phyloP scores from a whole-genome alignment of 495 filamentous ascomycete genomes.

The Penicillium fimorum region DNA sequence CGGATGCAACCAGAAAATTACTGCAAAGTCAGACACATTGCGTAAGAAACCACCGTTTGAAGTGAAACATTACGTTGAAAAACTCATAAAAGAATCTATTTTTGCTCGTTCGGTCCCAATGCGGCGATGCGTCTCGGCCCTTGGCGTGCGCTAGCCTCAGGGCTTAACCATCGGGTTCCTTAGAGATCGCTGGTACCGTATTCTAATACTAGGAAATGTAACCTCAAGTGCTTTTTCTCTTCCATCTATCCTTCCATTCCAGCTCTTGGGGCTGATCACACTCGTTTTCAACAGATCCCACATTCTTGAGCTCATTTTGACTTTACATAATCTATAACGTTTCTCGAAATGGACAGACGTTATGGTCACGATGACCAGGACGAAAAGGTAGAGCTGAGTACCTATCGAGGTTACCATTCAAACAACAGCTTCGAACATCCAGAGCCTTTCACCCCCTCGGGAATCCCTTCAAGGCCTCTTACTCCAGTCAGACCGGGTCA shows the following conservation, averaged over 20 bases:
- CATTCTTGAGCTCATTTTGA: background rate
- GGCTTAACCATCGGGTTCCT: conserved; percentile 4
- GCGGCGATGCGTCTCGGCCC: conserved; percentile 2
- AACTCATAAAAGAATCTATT: conserved; percentile 1
- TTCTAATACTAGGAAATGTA: background rate
- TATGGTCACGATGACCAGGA: conserved; percentile 21
- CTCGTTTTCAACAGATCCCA: conserved; percentile 15
- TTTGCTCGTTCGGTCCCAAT: background rate
- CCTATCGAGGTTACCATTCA: conserved; percentile 14
- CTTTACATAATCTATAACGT: background rate
- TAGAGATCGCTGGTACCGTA: conserved; percentile 1
- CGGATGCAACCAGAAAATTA: conserved; percentile 2
- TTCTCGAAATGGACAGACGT: conserved; percentile 14
- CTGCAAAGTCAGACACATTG: background rate
- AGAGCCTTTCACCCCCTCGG: conserved; percentile 11
- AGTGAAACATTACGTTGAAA: background rate
- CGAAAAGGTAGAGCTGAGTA: conserved; percentile 31
- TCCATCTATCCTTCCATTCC: conserved; percentile 3
- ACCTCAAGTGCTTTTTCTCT: background rate
- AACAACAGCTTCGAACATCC: conserved; percentile 20
- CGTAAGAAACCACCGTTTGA: background rate
- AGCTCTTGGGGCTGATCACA: conserved; percentile 18
- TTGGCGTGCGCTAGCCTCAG: conserved; percentile 9
- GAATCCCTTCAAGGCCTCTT: conserved; percentile 17
- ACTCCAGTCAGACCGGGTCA: conserved; percentile 28